Base-by-base conservation (phyloP, 345 rosid genomes). In the Euphorbia pulcherrima region DNA sequence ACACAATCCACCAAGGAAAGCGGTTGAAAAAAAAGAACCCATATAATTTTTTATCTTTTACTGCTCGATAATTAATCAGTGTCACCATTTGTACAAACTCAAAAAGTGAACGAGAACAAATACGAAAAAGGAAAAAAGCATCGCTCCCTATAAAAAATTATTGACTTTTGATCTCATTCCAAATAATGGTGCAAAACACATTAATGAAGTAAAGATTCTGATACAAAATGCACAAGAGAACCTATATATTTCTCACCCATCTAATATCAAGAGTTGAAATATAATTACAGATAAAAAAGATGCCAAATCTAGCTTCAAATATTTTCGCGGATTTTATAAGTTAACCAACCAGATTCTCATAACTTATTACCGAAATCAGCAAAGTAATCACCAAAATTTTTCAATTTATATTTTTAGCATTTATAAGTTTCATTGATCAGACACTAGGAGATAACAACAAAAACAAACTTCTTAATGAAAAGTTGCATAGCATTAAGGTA, bases 251-350 rank as follows among this genome's bases (percentile, higher is more conserved):
- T 23, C 60, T 23, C 26, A 16, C 27, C 12, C 33, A 3, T 62
- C 24, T 5, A 12, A 35, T 29, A 47, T 73, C 59, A 35, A 37
- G 44, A 62, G 20, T 44, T 54, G 59, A 62, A 68, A 68, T 20
- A 23, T 59, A 52, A 9, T 61, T 30, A 2, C 53, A 30, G 53
- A 26, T 10, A 21, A 9, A 23, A 12, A 64, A 47, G 29, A 27
- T 46, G 17, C 29, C 13, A 1, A 44, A 41, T 62, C 30, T 2
- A 11, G 50, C 27, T 61, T 8, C 66, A 41, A 6, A 62, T 18
- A 18, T 40, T 30, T 16, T 33, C 30, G 5, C 5, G 33, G 26
- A 13, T 4, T 20, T 14, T 39, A 40, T 1, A 44, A 12, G 20
- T 41, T 7, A 23, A 23, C 50, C 24, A 5, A 16, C 18, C n/a